These are phyloP conservation scores for Meira nashicola DNA, from an alignment of 1,284 basidiomycete genomes.

Conservation along the genomic window DNA sequence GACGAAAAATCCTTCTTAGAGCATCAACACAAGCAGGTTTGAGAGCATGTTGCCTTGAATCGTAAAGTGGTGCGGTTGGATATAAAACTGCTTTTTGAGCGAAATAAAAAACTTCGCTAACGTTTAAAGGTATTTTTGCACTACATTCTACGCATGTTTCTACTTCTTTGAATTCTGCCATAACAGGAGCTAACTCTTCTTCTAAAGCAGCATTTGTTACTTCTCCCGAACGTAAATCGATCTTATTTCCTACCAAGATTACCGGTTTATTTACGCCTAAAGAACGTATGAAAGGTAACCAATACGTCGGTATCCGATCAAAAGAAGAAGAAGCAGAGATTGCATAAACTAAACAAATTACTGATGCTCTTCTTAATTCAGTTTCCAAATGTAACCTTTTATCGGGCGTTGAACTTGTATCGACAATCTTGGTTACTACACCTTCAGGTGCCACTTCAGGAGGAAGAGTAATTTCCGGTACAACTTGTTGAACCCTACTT, in stretches of 20 bases:
- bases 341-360: slow-evolving; percentile 90
- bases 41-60: slow-evolving; percentile 76
- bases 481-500: slow-evolving; percentile 64
- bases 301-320: slow-evolving; percentile 94
- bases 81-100: slow-evolving; percentile 97
- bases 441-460: slow-evolving; percentile 49
- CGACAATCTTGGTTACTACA: slow-evolving; percentile 49
- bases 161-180: slow-evolving; percentile 58
- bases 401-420: slow-evolving; percentile 63
- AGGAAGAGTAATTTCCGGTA: slow-evolving; percentile 48
- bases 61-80: slow-evolving; percentile 89
- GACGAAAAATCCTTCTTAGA: slow-evolving; percentile 85
- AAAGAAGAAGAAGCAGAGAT: slow-evolving; percentile 93
- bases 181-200: slow-evolving; percentile 58
- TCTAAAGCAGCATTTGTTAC: slow-evolving; percentile 91
- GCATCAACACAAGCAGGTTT: slow-evolving; percentile 89
- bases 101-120: slow-evolving; percentile 98
- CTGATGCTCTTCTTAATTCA: slow-evolving; percentile 92
- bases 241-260: slow-evolving; percentile 96
- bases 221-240: slow-evolving; percentile 84
- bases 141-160: slow-evolving; percentile 98
- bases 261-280: slow-evolving; percentile 88
- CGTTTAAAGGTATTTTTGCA: slow-evolving; percentile 70
- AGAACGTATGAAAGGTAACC: slow-evolving; percentile 93
- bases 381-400: slow-evolving; percentile 83